Conservation (phyloP, 352 stramenopile species). For the Phytophthora kernoviae region DNA sequence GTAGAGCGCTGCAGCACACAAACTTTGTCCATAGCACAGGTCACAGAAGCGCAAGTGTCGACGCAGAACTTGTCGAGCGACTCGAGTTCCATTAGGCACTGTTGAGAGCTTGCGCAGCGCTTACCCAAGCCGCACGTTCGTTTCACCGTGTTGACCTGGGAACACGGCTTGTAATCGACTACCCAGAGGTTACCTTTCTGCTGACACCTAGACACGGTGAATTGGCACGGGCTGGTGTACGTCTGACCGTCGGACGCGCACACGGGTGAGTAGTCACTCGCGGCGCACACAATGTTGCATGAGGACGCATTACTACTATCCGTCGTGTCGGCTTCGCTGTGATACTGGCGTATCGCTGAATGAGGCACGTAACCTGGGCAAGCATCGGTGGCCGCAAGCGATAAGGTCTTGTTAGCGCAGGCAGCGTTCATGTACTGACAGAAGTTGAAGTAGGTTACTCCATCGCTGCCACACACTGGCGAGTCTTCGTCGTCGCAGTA, state of each 20-base stretch:
- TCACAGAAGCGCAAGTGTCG: constrained; percentile 9
- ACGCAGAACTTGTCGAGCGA: constrained; percentile 13
- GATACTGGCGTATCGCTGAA: not conserved
- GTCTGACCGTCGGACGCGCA: constrained; percentile 39
- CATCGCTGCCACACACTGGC: constrained; percentile 42
- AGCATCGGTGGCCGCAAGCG: constrained; percentile 6
- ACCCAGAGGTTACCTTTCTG: constrained; percentile 26
- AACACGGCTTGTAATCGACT: constrained; percentile 29
- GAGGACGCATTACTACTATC: not conserved
- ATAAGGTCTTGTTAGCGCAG: constrained; percentile 28
- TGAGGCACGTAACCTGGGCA: constrained; percentile 7
- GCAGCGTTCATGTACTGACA: constrained; percentile 40
- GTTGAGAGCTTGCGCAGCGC: constrained; percentile 11
- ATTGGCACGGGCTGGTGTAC: constrained; percentile 42
- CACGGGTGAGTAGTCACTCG: constrained; percentile 18
- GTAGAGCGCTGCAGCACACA: constrained; percentile 12
- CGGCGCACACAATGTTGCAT: constrained; percentile 19
- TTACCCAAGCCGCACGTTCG: constrained; percentile 14
- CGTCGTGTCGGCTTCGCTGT: not conserved
- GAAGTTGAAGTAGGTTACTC: constrained; percentile 37
- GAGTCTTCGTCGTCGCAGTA: constrained; percentile 10
- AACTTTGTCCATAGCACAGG: constrained; percentile 6
- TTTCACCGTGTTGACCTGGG: constrained; percentile 10
- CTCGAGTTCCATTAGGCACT: constrained; percentile 11
- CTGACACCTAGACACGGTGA: constrained; percentile 29